Conservation (phyloP, 768 basidiomycete species). For the Termitomyces sp. region DNA sequence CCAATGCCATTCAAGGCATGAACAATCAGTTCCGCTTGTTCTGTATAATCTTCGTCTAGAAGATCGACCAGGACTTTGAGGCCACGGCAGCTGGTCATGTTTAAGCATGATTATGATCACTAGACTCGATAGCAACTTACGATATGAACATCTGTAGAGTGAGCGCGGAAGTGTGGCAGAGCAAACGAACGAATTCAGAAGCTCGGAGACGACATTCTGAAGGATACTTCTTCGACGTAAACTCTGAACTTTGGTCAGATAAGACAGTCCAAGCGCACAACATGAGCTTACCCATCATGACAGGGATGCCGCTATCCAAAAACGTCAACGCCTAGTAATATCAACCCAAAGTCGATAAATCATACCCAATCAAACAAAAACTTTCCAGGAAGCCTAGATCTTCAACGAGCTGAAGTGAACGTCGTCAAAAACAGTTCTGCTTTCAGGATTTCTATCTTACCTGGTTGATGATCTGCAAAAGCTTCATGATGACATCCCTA, state of each 20-base stretch:
- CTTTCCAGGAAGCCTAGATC: slow-evolving; percentile 89
- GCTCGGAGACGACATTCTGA: slow-evolving; percentile 93
- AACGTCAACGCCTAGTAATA: background rate
- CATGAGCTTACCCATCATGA: slow-evolving; percentile 72
- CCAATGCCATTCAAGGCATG: slow-evolving; percentile 93
- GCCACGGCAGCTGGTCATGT: slow-evolving; percentile 72
- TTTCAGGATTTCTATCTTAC: slow-evolving; percentile 33
- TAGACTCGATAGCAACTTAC: slow-evolving; percentile 41
- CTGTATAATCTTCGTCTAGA: slow-evolving; percentile 91
- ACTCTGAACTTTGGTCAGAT: slow-evolving; percentile 41
- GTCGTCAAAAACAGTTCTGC: background rate
- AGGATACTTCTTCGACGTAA: slow-evolving; percentile 91
- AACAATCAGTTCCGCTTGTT: slow-evolving; percentile 86
- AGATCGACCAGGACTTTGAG: slow-evolving; percentile 92
- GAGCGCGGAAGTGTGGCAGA: slow-evolving; percentile 88
- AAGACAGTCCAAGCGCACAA: background rate
- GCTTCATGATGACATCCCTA: slow-evolving; percentile 77
- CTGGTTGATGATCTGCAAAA: slow-evolving; percentile 86
- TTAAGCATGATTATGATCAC: background rate
- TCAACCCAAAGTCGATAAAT: background rate
- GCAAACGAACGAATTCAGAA: slow-evolving; percentile 86
- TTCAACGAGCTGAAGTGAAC: slow-evolving; percentile 44
- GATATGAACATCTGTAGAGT: slow-evolving; percentile 99
- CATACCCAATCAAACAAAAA: slow-evolving; percentile 86
- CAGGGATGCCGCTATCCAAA: slow-evolving; percentile 74